Base-by-base conservation (phyloP, 352 stramenopile species). In the Pythium rishiriense region DNA sequence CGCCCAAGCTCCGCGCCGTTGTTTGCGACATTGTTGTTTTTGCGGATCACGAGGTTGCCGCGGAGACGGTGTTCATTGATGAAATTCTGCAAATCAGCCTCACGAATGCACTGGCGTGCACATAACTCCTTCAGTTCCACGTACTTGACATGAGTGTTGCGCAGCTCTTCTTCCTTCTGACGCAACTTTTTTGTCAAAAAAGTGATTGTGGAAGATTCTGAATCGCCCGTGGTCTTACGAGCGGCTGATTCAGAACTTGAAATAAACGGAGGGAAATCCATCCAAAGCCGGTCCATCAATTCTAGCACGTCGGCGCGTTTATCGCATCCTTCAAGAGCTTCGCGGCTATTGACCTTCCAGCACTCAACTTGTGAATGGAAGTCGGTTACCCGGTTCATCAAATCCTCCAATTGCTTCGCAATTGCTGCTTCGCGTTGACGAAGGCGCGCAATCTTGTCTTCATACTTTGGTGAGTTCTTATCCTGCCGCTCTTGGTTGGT, bases 61-160 rank as follows among this genome's bases (percentile, higher is more conserved):
- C 84, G 80, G 26, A 93, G 62, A 10, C 84, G 84, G 51, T 93
- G 81, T 41, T 90, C 84, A 41, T 91, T 90, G 63, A 93, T 88
- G 54, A 90, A 91, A 47, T 91, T 93, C 59, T 91, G 84, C 28
- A 93, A 37, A 58, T 88, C 84, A 3, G 80, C 79, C 55, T 93
- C 84, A 17, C 84, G 80, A 46, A 93, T 81, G 19, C 81, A 93
- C 62, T 93, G 81, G 6, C 80, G 75, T 6, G 83, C 83, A 62
- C 83, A 93, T 31, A 93, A 41, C 26, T 93, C 84, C 55, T 91
- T 91, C 10, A 93, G 62, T 49, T 93, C 84, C 0, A 84, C 71
- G 47, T 89, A 91, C 61, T 91, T 93, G 31, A 74, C 69, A 26
- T 88, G 77, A 0, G 74, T 85, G 28, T 81, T 55, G 4, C 70